phyloP scores from a whole-genome alignment of 805 yeast species.

The Saturnispora halmiae region DNA sequence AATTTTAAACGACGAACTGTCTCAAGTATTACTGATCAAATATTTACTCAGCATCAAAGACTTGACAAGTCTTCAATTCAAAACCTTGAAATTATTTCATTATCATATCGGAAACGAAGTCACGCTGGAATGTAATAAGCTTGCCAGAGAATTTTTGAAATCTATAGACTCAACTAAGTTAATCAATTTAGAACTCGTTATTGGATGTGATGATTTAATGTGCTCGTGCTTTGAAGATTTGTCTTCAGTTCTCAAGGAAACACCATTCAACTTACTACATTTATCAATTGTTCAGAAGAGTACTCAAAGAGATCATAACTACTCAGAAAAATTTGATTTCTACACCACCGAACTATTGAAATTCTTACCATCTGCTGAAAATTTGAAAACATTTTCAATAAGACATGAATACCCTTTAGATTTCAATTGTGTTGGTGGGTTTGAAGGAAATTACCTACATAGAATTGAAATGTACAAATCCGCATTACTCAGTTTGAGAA shows the following conservation, averaged over 20 bases:
- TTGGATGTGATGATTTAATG: constrained; percentile 43
- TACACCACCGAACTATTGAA: constrained; percentile 35
- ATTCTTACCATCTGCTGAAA: constrained; percentile 26
- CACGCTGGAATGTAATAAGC: constrained; percentile 27
- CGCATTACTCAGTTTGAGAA: constrained; percentile 37
- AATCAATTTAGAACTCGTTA: constrained; percentile 38
- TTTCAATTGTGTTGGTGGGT: constrained; percentile 52
- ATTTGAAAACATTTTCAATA: constrained; percentile 38
- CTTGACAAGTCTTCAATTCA: constrained; percentile 20
- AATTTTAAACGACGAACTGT: constrained; percentile 21
- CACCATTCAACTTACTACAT: constrained; percentile 27
- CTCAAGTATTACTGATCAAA: constrained; percentile 28
- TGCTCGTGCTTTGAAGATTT: constrained; percentile 41
- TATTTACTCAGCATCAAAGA: constrained; percentile 13
- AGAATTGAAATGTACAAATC: constrained; percentile 43
- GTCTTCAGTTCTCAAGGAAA: constrained; percentile 19
- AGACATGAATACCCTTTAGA: constrained; percentile 50
- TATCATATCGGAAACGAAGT: constrained; percentile 39
- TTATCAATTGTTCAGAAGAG: constrained; percentile 31
- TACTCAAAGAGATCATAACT: constrained; percentile 32
- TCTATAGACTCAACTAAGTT: constrained; percentile 25
- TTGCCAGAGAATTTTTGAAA: constrained; percentile 26
- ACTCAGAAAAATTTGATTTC: constrained; percentile 49
- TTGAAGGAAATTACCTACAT: constrained; percentile 64
- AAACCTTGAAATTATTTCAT: constrained; percentile 33